These are phyloP conservation scores for Dactylellina sp. DNA, from an alignment of 2,329 filamentous ascomycete genomes.

Conservation along the genomic window DNA sequence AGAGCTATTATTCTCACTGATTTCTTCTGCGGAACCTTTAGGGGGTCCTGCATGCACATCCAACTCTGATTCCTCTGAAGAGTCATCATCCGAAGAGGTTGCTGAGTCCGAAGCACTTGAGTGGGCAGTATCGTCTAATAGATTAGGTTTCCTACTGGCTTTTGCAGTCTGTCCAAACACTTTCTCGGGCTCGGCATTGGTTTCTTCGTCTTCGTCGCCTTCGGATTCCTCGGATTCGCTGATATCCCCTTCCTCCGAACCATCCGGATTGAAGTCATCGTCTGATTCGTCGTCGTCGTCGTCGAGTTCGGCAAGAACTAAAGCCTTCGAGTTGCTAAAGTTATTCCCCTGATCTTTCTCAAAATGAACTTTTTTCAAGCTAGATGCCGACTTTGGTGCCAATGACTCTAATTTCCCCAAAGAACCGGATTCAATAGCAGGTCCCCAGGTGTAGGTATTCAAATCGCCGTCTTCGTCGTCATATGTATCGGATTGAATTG, in stretches of 20 bases:
- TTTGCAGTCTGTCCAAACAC: background rate
- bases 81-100: constrained; percentile 2
- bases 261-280: constrained; percentile 49
- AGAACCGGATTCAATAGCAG: constrained; percentile 2
- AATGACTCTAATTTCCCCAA: constrained; percentile 4
- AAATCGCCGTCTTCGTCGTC: constrained; percentile 10
- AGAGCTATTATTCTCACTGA: background rate
- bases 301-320: constrained; percentile 30
- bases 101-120: constrained; percentile 26
- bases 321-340: constrained; percentile 13
- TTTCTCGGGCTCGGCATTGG: background rate
- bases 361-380: constrained; percentile 43
- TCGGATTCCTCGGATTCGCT: constrained; percentile 23
- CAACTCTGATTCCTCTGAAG: background rate
- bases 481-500: background rate
- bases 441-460: constrained; percentile 23
- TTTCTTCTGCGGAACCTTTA: background rate
- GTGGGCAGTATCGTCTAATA: background rate
- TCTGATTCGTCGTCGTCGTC: constrained; percentile 43
- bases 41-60: background rate
- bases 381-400: constrained; percentile 17
- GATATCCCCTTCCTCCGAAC: constrained; percentile 33
- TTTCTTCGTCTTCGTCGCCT: constrained; percentile 17
- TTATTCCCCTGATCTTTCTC: constrained; percentile 14
- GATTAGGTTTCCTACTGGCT: background rate